These are phyloP conservation scores for Fraxinus platypoda DNA, from an alignment of 305 asterid species.

Conservation along the genomic window DNA sequence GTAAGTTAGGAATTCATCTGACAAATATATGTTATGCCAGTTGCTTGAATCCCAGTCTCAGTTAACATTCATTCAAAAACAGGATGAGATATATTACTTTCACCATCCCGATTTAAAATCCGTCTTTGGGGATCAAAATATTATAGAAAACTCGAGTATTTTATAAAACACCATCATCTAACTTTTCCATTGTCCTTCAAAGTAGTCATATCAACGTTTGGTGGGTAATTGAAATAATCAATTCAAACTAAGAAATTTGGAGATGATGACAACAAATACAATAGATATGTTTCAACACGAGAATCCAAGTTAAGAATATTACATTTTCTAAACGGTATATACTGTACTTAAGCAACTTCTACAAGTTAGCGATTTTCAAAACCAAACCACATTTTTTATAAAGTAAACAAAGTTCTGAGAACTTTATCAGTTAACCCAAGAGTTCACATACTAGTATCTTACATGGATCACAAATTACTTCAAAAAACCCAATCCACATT, in stretches of 20 bases:
- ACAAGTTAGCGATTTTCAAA: background rate
- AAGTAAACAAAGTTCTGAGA: background rate
- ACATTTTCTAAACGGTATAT: background rate
- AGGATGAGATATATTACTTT: background rate
- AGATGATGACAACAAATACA: background rate
- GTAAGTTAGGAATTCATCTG: background rate
- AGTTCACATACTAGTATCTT: background rate
- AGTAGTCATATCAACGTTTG: background rate
- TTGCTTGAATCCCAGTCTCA: background rate
- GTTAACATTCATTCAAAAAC: background rate
- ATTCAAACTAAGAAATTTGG: background rate
- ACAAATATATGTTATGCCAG: background rate
- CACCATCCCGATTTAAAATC: background rate
- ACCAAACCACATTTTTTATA: background rate
- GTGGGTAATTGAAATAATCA: background rate
- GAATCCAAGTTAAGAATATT: constrained; percentile 1
- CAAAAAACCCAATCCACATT: background rate
- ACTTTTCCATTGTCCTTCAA: background rate
- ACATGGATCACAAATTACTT: background rate
- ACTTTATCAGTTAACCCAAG: background rate
- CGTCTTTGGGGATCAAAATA: background rate
- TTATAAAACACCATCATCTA: background rate
- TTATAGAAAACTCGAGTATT: background rate
- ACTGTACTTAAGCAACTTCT: background rate
- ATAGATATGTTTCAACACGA: background rate